phyloP scores from a whole-genome alignment of 1,284 basidiomycete genomes.

The Apiotrichum brassicae region DNA sequence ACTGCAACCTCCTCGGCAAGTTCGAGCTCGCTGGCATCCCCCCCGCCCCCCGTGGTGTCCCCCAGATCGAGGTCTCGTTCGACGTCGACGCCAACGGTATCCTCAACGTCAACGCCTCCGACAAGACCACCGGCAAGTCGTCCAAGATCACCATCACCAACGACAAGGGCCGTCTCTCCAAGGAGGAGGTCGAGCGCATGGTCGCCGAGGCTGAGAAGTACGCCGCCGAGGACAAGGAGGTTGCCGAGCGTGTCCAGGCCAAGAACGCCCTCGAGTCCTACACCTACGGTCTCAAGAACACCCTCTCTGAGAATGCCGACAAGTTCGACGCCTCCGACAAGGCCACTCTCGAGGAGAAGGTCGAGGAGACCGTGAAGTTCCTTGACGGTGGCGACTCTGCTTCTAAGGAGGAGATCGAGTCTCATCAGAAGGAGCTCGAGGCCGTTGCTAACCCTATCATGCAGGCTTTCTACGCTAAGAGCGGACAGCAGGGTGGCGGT shows the following conservation, averaged over 20 bases:
- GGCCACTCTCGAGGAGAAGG: constrained; percentile 71
- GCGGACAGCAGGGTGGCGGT: constrained; percentile 77
- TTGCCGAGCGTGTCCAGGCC: constrained; percentile 62
- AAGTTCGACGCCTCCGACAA: constrained; percentile 89
- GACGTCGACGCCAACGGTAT: constrained; percentile 99
- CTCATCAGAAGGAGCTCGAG: constrained; percentile 93
- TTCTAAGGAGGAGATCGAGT: constrained; percentile 92
- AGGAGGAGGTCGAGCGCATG: constrained; percentile 99
- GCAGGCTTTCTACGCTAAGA: constrained; percentile 62
- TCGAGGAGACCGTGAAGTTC: constrained; percentile 82
- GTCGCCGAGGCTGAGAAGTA: constrained; percentile 81
- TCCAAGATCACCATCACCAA: constrained; percentile 91
- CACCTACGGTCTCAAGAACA: constrained; percentile 93
- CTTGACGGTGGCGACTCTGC: constrained; percentile 86
- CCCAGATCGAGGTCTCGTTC: constrained; percentile 97
- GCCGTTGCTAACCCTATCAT: constrained; percentile 43
- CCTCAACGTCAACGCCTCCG: constrained; percentile 82
- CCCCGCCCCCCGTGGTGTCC: constrained; percentile 95
- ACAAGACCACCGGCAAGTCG: constrained; percentile 87
- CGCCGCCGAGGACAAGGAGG: constrained; percentile 50
- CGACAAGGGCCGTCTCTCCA: constrained; percentile 95
- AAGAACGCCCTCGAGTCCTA: constrained; percentile 66
- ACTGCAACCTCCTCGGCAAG: constrained; percentile 98
- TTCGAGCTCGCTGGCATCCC: constrained; percentile 98
- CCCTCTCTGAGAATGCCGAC: constrained; percentile 70